Evolutionary conservation across 148 eudicot species (phyloP).

Genomic region (Cornus kousa): DNA sequence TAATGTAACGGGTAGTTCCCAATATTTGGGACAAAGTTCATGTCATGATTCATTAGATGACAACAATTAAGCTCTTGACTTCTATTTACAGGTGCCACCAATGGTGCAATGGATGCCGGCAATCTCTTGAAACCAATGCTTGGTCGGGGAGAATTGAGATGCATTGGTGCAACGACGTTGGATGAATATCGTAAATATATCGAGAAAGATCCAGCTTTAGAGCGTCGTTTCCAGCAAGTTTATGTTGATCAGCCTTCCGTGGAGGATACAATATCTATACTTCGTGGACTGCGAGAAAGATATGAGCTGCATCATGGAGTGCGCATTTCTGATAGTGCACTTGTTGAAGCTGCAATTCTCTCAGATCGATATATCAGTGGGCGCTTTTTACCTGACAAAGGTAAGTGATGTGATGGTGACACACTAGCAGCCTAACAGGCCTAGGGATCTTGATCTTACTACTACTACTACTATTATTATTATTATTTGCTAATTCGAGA

Average conservation of each 20-base stretch:
- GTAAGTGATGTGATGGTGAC: constrained; percentile 28
- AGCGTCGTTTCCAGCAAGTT: constrained; percentile 97
- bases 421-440: background rate
- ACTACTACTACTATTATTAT: too few species aligned
- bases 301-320: constrained; percentile 98
- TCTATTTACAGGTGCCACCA: constrained; percentile 73
- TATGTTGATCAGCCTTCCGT: constrained; percentile 95
- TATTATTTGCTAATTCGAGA: too few species aligned
- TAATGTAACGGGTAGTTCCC: background rate
- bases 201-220: constrained; percentile 95
- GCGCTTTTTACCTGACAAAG: constrained; percentile 97
- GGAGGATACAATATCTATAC: constrained; percentile 89
- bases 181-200: constrained; percentile 97
- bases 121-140: constrained; percentile 99
- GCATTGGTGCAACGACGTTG: constrained; percentile 97
- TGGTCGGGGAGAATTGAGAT: constrained; percentile 95
- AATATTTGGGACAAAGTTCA: background rate
- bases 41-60: too few species aligned
- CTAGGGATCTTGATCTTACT: background rate
- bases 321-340: constrained; percentile 91
- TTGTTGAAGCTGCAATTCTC: constrained; percentile 92
- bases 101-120: constrained; percentile 99
- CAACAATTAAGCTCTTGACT: background rate
- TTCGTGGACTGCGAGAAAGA: constrained; percentile 96
- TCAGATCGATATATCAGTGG: constrained; percentile 97